Percentiles rank a stretch among this genome's conserved stretches.
phyloP scores from a whole-genome alignment of 2,329 filamentous ascomycete genomes.

The Pyrenochaeta sp. region DNA sequence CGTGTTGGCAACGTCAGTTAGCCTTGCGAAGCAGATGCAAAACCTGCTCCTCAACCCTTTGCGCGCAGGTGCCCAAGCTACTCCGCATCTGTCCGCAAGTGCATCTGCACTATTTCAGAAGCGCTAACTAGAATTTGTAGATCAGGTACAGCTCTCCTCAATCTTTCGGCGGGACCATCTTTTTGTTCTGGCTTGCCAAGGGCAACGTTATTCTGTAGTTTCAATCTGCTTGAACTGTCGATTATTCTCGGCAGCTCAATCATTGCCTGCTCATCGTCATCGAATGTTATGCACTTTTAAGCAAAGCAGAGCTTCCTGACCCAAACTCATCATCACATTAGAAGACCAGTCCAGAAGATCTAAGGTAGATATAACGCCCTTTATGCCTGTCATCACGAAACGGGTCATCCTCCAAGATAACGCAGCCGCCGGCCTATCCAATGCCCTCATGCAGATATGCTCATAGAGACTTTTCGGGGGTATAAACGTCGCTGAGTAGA shows the following conservation, averaged over 20 bases:
- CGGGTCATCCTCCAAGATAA: background rate
- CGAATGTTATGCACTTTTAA: too few relatives aligned
- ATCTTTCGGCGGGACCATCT: too few relatives aligned
- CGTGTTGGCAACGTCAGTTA: too few relatives aligned
- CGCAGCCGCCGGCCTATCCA: background rate
- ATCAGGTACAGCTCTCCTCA: slow-evolving; percentile 9
- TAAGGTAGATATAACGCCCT: background rate
- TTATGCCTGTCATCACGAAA: slow-evolving; percentile 1
- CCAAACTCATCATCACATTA: background rate
- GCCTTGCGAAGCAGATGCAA: too few relatives aligned
- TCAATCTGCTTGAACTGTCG: too few relatives aligned
- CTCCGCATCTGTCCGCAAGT: slow-evolving; percentile 5
- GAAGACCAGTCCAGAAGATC: background rate
- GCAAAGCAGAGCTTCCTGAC: too few relatives aligned
- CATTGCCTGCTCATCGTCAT: too few relatives aligned
- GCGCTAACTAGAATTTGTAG: slow-evolving; percentile 7
- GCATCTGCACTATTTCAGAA: slow-evolving; percentile 6
- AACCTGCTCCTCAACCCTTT: too few relatives aligned
- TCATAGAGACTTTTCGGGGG: slow-evolving; percentile 15
- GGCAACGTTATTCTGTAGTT: too few relatives aligned
- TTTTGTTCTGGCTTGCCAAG: too few relatives aligned
- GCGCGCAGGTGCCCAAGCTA: too few relatives aligned
- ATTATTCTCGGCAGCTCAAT: too few relatives aligned
- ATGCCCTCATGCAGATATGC: slow-evolving; percentile 7
- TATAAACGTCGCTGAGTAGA: slow-evolving; percentile 22